Percentiles rank a stretch among this genome's conserved stretches.
Conservation (phyloP, 2,329 filamentous ascomycete genomes). For the Calonectria fujianensis region DNA sequence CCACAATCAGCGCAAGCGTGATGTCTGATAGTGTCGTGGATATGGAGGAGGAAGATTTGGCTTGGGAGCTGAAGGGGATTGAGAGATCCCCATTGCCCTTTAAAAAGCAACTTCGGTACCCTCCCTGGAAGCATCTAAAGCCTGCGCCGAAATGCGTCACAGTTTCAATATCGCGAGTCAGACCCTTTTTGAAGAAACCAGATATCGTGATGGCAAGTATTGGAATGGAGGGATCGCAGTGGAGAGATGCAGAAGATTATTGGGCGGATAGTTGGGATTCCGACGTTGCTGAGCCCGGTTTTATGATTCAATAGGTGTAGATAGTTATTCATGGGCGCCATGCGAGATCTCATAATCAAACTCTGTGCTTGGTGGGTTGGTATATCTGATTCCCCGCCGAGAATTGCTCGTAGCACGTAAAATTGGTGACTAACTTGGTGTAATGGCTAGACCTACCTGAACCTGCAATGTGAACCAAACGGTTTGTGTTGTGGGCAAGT, state of each 20-base stretch:
- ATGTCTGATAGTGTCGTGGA: not conserved
- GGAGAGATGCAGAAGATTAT: not conserved
- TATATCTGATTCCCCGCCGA: too few species aligned
- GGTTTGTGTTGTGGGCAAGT: too few species aligned
- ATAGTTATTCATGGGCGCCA: not conserved
- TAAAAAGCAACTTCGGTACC: fast-evolving
- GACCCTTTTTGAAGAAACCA: not conserved
- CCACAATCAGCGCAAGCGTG: too few species aligned
- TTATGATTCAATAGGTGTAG: not conserved
- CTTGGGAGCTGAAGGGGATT: not conserved
- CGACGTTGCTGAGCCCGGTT: not conserved
- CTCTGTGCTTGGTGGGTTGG: too few species aligned
- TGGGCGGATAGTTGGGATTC: not conserved
- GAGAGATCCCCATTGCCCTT: not conserved
- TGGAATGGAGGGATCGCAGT: not conserved
- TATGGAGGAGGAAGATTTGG: not conserved
- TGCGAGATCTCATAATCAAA: too few species aligned
- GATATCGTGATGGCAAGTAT: not conserved
- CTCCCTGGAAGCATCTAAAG: not conserved
- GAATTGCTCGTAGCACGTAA: too few species aligned
- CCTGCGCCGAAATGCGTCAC: not conserved
- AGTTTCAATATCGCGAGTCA: not conserved
- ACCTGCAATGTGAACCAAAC: too few species aligned
- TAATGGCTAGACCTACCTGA: too few species aligned
- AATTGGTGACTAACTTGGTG: too few species aligned